Base-by-base conservation (phyloP, 805 yeast species). In the Cyberlindnera xylosilytica region DNA sequence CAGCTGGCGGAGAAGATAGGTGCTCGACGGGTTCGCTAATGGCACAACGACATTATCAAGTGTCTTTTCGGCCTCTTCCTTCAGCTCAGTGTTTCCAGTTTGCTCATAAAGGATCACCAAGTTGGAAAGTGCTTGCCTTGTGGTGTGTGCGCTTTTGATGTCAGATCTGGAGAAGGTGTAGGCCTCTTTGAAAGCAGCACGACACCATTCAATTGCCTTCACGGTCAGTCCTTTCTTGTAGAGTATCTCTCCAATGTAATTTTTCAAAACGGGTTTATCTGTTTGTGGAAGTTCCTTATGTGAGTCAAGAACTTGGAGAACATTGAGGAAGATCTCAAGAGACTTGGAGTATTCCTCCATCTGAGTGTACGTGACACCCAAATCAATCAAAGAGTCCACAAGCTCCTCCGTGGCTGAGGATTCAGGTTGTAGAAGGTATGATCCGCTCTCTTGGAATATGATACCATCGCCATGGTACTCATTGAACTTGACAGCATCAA, bases 221-320 rank as follows among this genome's bases (percentile, higher is more conserved):
- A 50, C 32, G 3, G 58, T 49, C 3, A 62, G 39, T 1, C 63
- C 62, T 24, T 64, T 60, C 26, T 53, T 53, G 66, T 72, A 72
- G 2, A 72, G 45, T 6, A 73, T 49, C 48, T 73, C 76, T 33
- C 74, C 66, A 7, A 71, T 53, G 47, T 71, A 69, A 28, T 66
- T 58, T 49, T 68, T 68, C 27, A 72, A 40, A 34, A 70, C 46
- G 6, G 76, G 72, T 5, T 36, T 26, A 23, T 35, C 17, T 3
- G 39, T 20, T 6, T 26, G 29, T 15, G n/a, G 23, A 28, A 41
- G 23, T 7, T 26, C 37, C 20, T 30, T 16, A 22, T 47, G 31
- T 8, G 26, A 29, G 12, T 51, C 52, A 1, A 45, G 17, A 1
- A 46, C 18, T 34, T 54, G 47, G 54, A 54, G 23, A 49, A 61